phyloP scores from a whole-genome alignment of 192 early-diverging fungal genomes.

The Coemansia interrupta region DNA sequence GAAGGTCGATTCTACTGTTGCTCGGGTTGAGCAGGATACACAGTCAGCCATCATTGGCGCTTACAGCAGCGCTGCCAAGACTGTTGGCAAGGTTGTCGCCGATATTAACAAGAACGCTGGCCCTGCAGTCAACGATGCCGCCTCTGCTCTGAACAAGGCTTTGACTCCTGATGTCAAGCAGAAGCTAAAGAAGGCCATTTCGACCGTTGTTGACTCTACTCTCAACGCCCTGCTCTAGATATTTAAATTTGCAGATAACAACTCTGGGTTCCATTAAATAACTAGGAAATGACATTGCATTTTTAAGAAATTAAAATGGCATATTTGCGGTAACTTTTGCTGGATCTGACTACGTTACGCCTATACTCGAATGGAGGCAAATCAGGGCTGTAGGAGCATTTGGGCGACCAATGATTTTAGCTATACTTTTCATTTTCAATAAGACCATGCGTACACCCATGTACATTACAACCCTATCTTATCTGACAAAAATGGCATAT shows the following conservation, averaged over 20 bases:
- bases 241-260: neutral
- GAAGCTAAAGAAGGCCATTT: conserved; percentile 51
- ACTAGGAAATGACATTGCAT: neutral
- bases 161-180: conserved; percentile 48
- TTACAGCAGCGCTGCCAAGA: conserved; percentile 20
- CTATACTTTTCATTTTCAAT: too few relatives aligned
- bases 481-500: too few relatives aligned
- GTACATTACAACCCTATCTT: too few relatives aligned
- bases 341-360: neutral
- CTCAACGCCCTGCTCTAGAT: conserved; percentile 38
- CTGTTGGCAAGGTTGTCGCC: conserved; percentile 23
- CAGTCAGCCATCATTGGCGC: conserved; percentile 14
- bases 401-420: too few relatives aligned
- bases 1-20: conserved; percentile 37
- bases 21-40: conserved; percentile 31
- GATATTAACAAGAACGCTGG: conserved; percentile 46
- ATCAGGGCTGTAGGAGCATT: too few relatives aligned
- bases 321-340: too few relatives aligned
- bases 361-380: neutral
- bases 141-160: conserved; percentile 35
- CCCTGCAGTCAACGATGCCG: conserved; percentile 31
- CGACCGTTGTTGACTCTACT: conserved; percentile 39
- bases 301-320: too few relatives aligned
- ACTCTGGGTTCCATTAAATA: neutral
- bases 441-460: too few relatives aligned